A percentile compares a stretch with the other conserved stretches of the same genome.
phyloP scores from a whole-genome alignment of 768 basidiomycete genomes.

The Lactarius psammicola region DNA sequence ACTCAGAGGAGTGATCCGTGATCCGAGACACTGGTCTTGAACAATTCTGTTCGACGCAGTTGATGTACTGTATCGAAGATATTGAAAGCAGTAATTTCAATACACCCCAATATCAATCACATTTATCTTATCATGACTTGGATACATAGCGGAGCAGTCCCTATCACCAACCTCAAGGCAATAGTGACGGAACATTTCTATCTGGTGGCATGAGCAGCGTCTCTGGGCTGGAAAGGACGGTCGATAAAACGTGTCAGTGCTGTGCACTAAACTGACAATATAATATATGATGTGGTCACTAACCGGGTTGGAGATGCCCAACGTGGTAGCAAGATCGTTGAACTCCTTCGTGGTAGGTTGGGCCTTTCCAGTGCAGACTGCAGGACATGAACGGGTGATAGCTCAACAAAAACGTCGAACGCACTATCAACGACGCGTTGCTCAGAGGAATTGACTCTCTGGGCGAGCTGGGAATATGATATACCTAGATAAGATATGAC shows the following conservation, averaged over 20 bases:
- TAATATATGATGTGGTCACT: conserved; percentile 18
- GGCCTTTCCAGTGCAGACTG: conserved; percentile 49
- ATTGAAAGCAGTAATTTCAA: not conserved
- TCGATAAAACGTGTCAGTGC: not conserved
- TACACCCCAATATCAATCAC: not conserved
- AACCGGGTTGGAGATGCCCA: conserved; percentile 44
- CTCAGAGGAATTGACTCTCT: conserved; percentile 41
- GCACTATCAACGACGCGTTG: conserved; percentile 55
- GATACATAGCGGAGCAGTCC: not conserved
- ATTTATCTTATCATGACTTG: not conserved
- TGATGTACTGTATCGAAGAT: not conserved
- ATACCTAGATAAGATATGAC: conserved; percentile 39
- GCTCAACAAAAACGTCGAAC: not conserved
- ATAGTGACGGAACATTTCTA: conserved; percentile 5
- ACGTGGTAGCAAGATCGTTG: conserved; percentile 42
- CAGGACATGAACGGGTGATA: not conserved
- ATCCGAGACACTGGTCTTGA: not conserved
- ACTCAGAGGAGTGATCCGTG: not conserved
- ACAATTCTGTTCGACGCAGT: not conserved
- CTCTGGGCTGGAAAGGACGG: conserved; percentile 32
- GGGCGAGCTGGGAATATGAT: conserved; percentile 50
- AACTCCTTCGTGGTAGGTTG: conserved; percentile 52
- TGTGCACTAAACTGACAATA: not conserved
- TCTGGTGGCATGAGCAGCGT: conserved; percentile 34
- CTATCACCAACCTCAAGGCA: not conserved